Percentiles rank a stretch among this genome's conserved stretches.
Conservation (phyloP, 352 stramenopile genomes). For the Phytopythium vexans region DNA sequence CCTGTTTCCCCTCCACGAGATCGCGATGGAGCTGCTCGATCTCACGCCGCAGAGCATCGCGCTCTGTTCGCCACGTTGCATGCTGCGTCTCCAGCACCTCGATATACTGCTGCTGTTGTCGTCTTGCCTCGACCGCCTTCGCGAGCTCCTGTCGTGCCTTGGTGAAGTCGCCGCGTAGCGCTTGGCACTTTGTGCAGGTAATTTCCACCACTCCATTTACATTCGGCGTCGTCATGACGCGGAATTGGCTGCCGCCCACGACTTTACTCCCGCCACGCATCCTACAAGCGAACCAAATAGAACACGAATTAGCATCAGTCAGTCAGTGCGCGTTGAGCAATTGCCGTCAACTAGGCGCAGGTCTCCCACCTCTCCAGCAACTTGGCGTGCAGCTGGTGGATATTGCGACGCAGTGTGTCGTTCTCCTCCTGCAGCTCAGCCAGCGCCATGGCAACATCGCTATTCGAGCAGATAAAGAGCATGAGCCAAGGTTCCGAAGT, state of each 20-base stretch:
- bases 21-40: constrained; percentile 15
- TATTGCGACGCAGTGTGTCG: constrained; percentile 21
- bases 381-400: constrained; percentile 20
- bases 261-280: constrained; percentile 37
- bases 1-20: constrained; percentile 16
- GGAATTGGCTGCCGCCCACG: constrained; percentile 34
- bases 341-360: background rate
- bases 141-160: constrained; percentile 15
- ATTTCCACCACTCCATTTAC: background rate
- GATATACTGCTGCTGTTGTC: constrained; percentile 25
- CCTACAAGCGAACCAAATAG: constrained; percentile 6
- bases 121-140: constrained; percentile 6
- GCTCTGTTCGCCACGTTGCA: constrained; percentile 23
- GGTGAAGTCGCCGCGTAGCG: constrained; percentile 10
- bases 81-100: constrained; percentile 26
- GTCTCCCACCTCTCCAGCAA: constrained; percentile 29
- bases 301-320: background rate
- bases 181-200: constrained; percentile 18
- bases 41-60: constrained; percentile 11
- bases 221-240: constrained; percentile 11
- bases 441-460: background rate
- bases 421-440: constrained; percentile 18
- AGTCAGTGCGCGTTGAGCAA: background rate
- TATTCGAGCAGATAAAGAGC: too few relatives aligned
- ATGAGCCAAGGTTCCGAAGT: too few relatives aligned